Evolutionary conservation across 2,329 filamentous ascomycete species (phyloP), one percentile per base, ranked within the genome.

Genomic region (Tolypocladium tropicale): DNA sequence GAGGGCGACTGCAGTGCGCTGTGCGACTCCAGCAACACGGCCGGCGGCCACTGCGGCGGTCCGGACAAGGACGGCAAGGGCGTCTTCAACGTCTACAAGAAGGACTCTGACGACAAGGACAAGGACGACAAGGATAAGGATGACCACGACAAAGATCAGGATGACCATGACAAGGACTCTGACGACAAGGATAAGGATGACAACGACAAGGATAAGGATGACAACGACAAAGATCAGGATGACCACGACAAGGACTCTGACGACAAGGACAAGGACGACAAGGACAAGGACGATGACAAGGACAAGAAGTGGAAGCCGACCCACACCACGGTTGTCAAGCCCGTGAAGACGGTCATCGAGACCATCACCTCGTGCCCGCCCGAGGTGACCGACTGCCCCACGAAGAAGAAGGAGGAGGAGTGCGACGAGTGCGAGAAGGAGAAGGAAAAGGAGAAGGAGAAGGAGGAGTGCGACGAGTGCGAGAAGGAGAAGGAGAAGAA

Each of bases 381-480:
- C 53, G 76, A 76, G 57, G 78, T 81, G 66, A 77, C 79, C 67
- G 65, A 83, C 79, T 84, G 81, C 74, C 76, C 76, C 6, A 16
- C 21, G 41, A 37, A 51, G 16, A 32, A 57, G 46, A 55, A 54
- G 36, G 53, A 53, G 34, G 11, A 3, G 23, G 51, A 28, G 7
- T 55, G 53, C 23, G 33, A 39, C 18, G 33, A 41, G 21, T 11
- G n/a, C n/a, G n/a, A n/a, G n/a, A n/a, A n/a, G n/a, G n/a, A n/a
- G n/a, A n/a, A n/a, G n/a, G n/a, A n/a, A n/a, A n/a, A n/a, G n/a
- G n/a, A n/a, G n/a, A n/a, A n/a, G n/a, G n/a, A n/a, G n/a, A n/a
- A 49, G 7, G 53, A 23, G 12, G 39, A 32, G 18, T 54, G 53
- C 33, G 37, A 16, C 4, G 48, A 41, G 21, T 11, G n/a, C n/a